These are phyloP conservation scores for Wallacemonas collosoma DNA, from an alignment of 208 protist genomes.

Conservation along the genomic window DNA sequence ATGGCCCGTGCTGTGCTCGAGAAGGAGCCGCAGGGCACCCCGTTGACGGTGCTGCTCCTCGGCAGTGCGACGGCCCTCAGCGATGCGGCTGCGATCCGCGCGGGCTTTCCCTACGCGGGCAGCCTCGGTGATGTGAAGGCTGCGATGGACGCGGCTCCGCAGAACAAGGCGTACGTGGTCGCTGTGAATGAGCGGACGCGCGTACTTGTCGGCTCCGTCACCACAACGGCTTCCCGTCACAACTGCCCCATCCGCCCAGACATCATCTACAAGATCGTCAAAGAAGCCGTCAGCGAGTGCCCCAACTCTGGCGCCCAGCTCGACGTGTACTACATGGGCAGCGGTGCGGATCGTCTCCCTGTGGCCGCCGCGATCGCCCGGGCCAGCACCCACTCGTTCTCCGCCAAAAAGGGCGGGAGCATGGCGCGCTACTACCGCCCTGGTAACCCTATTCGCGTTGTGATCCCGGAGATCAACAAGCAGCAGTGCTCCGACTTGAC, in stretches of 20 bases:
- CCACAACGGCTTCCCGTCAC: conserved; percentile 61
- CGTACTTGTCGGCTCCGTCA: conserved; percentile 54
- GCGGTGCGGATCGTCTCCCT: conserved; percentile 33
- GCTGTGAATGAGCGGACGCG: conserved; percentile 23
- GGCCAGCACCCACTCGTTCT: conserved; percentile 59
- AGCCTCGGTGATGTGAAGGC: conserved; percentile 10
- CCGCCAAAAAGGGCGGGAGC: conserved; percentile 51
- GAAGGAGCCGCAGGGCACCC: conserved; percentile 2
- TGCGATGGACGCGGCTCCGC: conserved; percentile 19
- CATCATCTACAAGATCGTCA: conserved; percentile 46
- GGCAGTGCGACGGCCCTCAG: conserved; percentile 40
- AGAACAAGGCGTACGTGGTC: conserved; percentile 27
- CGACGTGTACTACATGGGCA: conserved; percentile 63
- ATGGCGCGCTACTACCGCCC: conserved; percentile 48
- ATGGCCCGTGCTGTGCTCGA: conserved; percentile 23
- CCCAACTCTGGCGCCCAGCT: conserved; percentile 23
- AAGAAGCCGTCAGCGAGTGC: conserved; percentile 38
- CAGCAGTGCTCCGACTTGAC: conserved; percentile 10
- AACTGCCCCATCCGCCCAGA: conserved; percentile 79
- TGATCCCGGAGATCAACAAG: conserved; percentile 30
- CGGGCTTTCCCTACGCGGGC: conserved; percentile 10
- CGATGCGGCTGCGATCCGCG: conserved; percentile 15
- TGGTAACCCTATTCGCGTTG: conserved; percentile 44
- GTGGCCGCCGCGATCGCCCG: conserved; percentile 62
- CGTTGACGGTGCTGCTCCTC: conserved; percentile 49